phyloP scores from a whole-genome alignment of 169 alveolate genomes.

The Plasmodium reichenowi region DNA sequence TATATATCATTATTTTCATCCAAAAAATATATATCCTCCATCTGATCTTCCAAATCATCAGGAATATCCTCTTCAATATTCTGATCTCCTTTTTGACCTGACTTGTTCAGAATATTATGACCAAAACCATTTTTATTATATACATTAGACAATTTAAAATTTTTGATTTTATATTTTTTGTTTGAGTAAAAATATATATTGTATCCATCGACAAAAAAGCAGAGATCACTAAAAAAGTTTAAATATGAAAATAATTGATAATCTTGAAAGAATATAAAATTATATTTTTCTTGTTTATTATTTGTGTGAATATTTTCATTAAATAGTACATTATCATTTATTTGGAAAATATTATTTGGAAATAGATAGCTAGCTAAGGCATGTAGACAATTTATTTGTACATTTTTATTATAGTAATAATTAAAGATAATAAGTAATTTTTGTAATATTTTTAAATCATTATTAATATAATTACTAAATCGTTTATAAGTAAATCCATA shows the following conservation, averaged over 20 bases:
- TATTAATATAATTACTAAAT: constrained; percentile 46
- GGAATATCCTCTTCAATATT: neutral
- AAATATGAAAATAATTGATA: constrained; percentile 28
- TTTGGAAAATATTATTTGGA: constrained; percentile 36
- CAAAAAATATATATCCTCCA: neutral
- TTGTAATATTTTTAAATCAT: constrained; percentile 41
- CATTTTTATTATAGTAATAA: constrained; percentile 25
- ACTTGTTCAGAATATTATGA: too few species aligned
- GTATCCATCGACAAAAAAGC: constrained; percentile 38
- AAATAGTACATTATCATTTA: constrained; percentile 26
- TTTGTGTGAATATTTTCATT: neutral
- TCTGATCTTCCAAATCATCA: neutral
- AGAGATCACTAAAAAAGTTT: constrained; percentile 34
- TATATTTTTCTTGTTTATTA: neutral
- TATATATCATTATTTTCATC: neutral
- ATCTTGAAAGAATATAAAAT: constrained; percentile 3
- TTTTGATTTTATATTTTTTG: constrained; percentile 6
- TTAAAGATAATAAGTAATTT: constrained; percentile 19
- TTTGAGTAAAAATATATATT: constrained; percentile 40
- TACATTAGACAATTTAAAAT: neutral
- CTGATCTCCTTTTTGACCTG: neutral
- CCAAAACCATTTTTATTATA: too few species aligned
- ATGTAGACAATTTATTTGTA: constrained; percentile 50
- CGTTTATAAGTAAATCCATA: constrained; percentile 49
- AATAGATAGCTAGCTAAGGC: constrained; percentile 54